Base-by-base conservation (phyloP, 805 yeast species). In the Wickerhamomyces chambardii region DNA sequence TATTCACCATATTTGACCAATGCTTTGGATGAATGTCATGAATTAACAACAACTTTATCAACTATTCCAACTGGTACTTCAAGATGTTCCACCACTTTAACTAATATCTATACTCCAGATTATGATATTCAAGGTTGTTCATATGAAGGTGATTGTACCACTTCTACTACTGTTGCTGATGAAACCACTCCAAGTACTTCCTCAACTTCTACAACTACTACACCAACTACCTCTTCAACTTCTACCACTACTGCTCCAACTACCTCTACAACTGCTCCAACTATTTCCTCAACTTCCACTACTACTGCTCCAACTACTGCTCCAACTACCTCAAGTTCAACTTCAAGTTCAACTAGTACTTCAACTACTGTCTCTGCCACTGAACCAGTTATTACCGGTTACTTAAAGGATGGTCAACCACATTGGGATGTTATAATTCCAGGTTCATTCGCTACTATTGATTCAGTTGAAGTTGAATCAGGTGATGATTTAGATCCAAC, bases 1-100 rank as follows among this genome's bases (percentile, higher is more conserved):
- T 55, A 55, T 38, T 47, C 46, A n/a, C 11, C 31, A 0, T 53
- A 36, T 42, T 40, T 56, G 29, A 33, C 43, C 3, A 36, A 42
- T 14, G 47, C 57, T 4, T 39, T 53, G 32, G 42, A 35, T 12
- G 45, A 30, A 14, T 55, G 58, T 40, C 34, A 36, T 28, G 31
- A 41, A 9, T 9, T 11, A 14, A 16, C 12, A 16, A 17, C 32
- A 12, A 11, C 17, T 8, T 31, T 24, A 7, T 33, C 45, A 12
- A 40, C 51, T 15, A 33, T 41, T 9, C 57, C 58, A 40, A 53
- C 58, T 22, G 59, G 58, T 33, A 47, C 57, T 8, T 17, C 33
- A 3, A 50, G 59, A 42, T 32, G 27, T 28, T 19, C 47, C 32
- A 46, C 33, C 39, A 32, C 40, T 25, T 21, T 30, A 15, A 7